Base-by-base conservation (phyloP, 208 protist species). In the Wallacemonas sp. region DNA sequence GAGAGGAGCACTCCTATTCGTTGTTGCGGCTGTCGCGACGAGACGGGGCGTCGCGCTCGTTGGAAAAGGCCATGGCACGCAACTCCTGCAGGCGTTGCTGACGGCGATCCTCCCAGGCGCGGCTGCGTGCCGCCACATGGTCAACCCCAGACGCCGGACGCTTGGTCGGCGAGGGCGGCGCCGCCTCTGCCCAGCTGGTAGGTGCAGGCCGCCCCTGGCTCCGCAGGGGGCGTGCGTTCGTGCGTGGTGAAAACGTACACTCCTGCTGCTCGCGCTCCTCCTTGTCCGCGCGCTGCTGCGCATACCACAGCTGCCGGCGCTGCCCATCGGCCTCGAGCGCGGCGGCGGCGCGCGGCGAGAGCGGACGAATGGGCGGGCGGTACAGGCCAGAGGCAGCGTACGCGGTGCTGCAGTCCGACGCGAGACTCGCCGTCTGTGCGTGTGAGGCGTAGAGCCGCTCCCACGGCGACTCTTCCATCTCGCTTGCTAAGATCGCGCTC, bases 191-290 rank as follows among this genome's bases (percentile, higher is more conserved):
- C n/a, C n/a, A n/a, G n/a, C n/a, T n/a, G n/a, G n/a, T n/a, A n/a
- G n/a, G n/a, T n/a, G n/a, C n/a, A n/a, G 79, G 74, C 77, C 83
- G 86, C 38, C 65, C 55, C 25, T 74, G 61, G 28, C 38, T 81
- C 14, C 86, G 72, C 66, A 38, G 55, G 63, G 7, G 26, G 12
- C 18, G 4, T 29, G 23, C 12, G 36, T 65, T 46, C 50, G 66
- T 38, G 36, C 42, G 44, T 11, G 76, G 71, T 49, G 76, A 36
- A 63, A 82, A 94, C 2, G 86, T 92, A 67, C 83, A 92, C 45
- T 86, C 76, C 33, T 61, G 64, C 42, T 59, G 36, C 67, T 86
- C 70, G 18, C 72, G 70, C 54, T 45, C 28, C 26, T 69, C 74
- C 38, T 80, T 67, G 65, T 83, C 69, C 32, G 63, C 38, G 12